A percentile compares a stretch with the other conserved stretches of the same genome.
These are phyloP conservation scores for Fusarium keratoplasticum DNA, from an alignment of 2,329 filamentous ascomycete species.

Conservation along the genomic window DNA sequence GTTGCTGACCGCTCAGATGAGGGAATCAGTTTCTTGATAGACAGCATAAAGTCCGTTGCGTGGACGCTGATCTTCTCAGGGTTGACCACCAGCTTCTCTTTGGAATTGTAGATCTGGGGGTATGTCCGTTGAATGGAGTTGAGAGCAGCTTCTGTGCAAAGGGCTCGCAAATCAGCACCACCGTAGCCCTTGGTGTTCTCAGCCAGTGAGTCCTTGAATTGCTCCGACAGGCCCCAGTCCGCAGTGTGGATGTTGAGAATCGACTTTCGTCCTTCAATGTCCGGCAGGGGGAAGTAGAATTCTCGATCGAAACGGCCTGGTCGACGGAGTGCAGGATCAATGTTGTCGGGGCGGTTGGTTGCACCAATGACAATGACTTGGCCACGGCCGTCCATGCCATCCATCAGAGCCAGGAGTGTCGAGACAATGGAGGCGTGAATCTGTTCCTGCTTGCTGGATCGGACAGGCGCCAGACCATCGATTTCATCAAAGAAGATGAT, in stretches of 20 bases:
- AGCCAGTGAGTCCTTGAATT: conserved; percentile 86
- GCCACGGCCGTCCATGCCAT: conserved; percentile 97
- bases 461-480: conserved; percentile 92
- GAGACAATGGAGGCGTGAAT: conserved; percentile 98
- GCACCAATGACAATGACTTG: conserved; percentile 99
- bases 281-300: conserved; percentile 96
- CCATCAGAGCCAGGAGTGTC: conserved; percentile 93
- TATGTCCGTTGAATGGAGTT: conserved; percentile 97
- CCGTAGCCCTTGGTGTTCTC: conserved; percentile 96
- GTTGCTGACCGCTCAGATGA: conserved; percentile 92
- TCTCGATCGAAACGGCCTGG: conserved; percentile 97
- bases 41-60: conserved; percentile 97
- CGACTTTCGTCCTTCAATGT: conserved; percentile 80
- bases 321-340: conserved; percentile 93
- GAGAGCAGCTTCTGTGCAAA: conserved; percentile 95
- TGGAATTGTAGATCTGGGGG: conserved; percentile 93
- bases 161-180: conserved; percentile 90
- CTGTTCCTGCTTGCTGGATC: conserved; percentile 98
- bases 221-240: conserved; percentile 85
- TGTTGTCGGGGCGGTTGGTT: conserved; percentile 96
- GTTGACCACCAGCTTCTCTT: conserved; percentile 90
- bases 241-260: conserved; percentile 97
- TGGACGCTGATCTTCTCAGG: conserved; percentile 85
- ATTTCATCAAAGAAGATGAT: conserved; percentile 99
- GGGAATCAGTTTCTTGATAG: conserved; percentile 94